Evolutionary conservation across 2,329 filamentous ascomycete genomes (phyloP).

Genomic region (Chrysoporthe deuterocubensis): DNA sequence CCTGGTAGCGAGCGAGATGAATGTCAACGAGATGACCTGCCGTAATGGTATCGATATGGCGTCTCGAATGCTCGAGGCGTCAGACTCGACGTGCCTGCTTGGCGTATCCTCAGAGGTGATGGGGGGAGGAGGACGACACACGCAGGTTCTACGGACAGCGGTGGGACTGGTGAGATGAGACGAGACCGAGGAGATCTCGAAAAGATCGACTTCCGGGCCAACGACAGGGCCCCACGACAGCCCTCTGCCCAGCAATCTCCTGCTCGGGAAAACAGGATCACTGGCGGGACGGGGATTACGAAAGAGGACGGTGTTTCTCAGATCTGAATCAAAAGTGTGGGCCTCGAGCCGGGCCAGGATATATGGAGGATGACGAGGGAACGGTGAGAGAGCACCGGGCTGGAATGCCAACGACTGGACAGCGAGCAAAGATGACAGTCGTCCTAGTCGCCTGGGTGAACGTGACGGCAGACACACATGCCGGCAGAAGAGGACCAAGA

Average conservation of each 20-base stretch:
- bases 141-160: neutral
- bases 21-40: neutral
- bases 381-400: neutral
- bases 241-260: neutral
- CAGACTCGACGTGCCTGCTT: too few relatives aligned
- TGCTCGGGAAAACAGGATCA: neutral
- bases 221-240: neutral
- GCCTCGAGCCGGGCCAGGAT: neutral
- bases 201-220: slow-evolving; percentile 8
- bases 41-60: neutral
- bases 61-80: neutral
- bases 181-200: neutral
- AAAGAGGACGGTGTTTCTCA: neutral
- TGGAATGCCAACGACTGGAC: neutral
- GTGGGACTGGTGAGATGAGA: slow-evolving; percentile 3
- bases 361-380: neutral
- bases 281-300: neutral
- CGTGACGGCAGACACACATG: neutral
- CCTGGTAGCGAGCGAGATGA: neutral
- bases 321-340: neutral
- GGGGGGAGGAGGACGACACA: slow-evolving; percentile 5
- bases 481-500: neutral
- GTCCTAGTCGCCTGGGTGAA: neutral
- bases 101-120: too few relatives aligned
- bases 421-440: neutral